These are phyloP conservation scores for Lonicera japonica DNA, from an alignment of 129 eudicot species.

Conservation along the genomic window DNA sequence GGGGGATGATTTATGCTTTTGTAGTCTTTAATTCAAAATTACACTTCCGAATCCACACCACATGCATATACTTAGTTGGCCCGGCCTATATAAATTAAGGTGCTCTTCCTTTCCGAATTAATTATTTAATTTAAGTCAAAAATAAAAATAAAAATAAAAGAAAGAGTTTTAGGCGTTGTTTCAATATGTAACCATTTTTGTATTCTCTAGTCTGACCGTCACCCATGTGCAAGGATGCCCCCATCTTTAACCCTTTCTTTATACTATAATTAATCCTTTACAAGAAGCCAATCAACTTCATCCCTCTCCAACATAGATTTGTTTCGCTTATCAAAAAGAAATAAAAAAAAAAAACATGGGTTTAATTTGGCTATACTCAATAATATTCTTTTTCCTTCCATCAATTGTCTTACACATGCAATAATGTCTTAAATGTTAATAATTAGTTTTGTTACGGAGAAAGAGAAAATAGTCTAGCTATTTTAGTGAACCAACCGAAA, in stretches of 20 bases:
- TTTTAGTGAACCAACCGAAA: too few relatives aligned
- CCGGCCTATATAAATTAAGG: constrained; percentile 5
- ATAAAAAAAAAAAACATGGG: too few relatives aligned
- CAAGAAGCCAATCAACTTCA: constrained; percentile 9
- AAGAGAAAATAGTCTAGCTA: too few relatives aligned
- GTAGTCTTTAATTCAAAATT: constrained; percentile 9
- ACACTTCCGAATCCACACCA: constrained; percentile 14
- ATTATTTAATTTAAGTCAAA: too few relatives aligned
- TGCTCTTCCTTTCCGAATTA: constrained; percentile 7
- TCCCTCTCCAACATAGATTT: not conserved
- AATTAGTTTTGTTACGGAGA: too few relatives aligned
- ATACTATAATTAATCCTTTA: not conserved
- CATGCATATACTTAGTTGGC: constrained; percentile 11
- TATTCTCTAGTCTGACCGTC: constrained; percentile 13
- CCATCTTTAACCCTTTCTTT: constrained; percentile 14
- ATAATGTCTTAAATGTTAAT: too few relatives aligned
- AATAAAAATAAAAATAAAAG: too few relatives aligned
- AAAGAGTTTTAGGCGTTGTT: too few relatives aligned
- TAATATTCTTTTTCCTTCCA: too few relatives aligned
- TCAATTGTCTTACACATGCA: too few relatives aligned
- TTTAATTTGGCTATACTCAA: too few relatives aligned
- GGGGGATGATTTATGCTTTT: not conserved
- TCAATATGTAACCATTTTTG: not conserved
- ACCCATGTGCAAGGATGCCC: constrained; percentile 33
- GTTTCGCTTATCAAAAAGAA: too few relatives aligned